Evolutionary conservation across 192 early-diverging fungal genomes (phyloP).

Genomic region (Coemansia sp.): DNA sequence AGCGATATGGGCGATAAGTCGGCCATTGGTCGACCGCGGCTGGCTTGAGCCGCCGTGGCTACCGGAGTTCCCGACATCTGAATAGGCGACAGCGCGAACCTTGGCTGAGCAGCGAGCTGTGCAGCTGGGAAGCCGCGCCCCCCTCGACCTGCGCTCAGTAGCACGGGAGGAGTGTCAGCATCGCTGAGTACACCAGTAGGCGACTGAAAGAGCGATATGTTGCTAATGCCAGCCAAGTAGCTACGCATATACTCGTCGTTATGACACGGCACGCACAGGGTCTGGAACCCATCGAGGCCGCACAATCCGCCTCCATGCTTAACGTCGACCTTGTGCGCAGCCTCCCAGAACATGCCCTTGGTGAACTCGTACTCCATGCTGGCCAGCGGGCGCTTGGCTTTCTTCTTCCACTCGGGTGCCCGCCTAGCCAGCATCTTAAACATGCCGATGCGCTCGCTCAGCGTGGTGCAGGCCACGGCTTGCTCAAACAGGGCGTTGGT

Average conservation of each 20-base stretch:
- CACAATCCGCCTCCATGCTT: conserved; percentile 52
- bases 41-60: neutral
- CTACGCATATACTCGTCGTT: conserved; percentile 33
- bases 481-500: conserved; percentile 27
- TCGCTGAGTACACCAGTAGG: conserved; percentile 3
- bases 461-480: conserved; percentile 21
- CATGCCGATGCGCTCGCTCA: conserved; percentile 21
- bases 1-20: neutral
- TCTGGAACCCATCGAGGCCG: conserved; percentile 47
- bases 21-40: neutral
- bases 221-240: conserved; percentile 31
- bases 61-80: neutral
- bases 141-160: neutral
- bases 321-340: conserved; percentile 49
- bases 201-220: conserved; percentile 18
- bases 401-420: conserved; percentile 37
- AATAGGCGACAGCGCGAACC: neutral
- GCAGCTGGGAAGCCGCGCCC: neutral
- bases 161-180: neutral
- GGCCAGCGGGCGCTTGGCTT: conserved; percentile 22
- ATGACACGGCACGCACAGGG: conserved; percentile 54
- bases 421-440: conserved; percentile 20
- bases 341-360: conserved; percentile 57
- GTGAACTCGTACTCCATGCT: conserved; percentile 37
- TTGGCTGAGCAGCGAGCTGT: neutral